Conservation (phyloP, 2,329 filamentous ascomycete genomes). For the Pyrenophora graminea region DNA sequence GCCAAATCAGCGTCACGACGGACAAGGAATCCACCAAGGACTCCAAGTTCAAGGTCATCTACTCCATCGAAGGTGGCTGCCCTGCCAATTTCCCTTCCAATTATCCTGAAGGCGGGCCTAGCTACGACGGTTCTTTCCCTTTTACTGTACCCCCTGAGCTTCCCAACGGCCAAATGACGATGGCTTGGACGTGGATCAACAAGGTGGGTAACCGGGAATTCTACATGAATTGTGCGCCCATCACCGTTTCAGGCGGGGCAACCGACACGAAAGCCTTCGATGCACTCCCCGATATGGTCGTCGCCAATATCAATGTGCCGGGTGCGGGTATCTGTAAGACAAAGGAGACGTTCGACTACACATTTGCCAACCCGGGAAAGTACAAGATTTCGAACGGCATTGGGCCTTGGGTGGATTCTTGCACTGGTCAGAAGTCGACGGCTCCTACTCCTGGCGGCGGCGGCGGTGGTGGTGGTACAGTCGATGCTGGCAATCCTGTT, state of each 20-base stretch:
- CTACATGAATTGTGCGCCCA: conserved; percentile 80
- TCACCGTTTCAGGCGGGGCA: conserved; percentile 63
- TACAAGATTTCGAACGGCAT: conserved; percentile 48
- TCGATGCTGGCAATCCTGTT: background rate
- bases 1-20: conserved; percentile 80
- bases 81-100: conserved; percentile 50
- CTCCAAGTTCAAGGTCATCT: conserved; percentile 83
- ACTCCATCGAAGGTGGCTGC: conserved; percentile 85
- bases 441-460: conserved; percentile 3
- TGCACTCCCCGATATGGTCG: conserved; percentile 71
- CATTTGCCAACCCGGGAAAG: conserved; percentile 68
- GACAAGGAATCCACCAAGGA: conserved; percentile 69
- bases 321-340: conserved; percentile 54
- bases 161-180: conserved; percentile 71
- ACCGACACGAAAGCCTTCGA: conserved; percentile 58
- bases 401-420: conserved; percentile 33
- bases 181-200: conserved; percentile 95
- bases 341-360: conserved; percentile 47
- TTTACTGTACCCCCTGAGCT: conserved; percentile 68
- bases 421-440: conserved; percentile 20
- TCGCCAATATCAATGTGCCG: conserved; percentile 63
- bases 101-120: conserved; percentile 44
- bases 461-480: conserved; percentile 2
- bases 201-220: conserved; percentile 86
- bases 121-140: conserved; percentile 34